Evolutionary conservation across 192 early-diverging fungal species (phyloP).

Genomic region (Entophlyctis helioformis): DNA sequence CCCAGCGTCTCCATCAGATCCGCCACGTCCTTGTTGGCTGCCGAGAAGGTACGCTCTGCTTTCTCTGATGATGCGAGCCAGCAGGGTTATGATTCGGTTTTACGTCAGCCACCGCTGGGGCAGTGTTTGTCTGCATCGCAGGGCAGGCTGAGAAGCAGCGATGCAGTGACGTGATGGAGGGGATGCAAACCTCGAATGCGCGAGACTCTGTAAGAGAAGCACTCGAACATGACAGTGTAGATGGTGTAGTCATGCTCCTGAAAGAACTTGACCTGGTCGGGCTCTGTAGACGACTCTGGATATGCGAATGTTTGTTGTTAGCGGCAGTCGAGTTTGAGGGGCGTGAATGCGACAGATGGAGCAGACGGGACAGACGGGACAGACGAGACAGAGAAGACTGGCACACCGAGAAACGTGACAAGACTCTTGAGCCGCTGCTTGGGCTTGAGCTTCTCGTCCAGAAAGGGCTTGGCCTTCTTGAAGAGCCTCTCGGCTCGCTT

Average conservation of each 20-base stretch:
- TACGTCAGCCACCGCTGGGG: too few relatives aligned
- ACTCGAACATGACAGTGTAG: slow-evolving; percentile 55
- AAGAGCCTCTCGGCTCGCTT: slow-evolving; percentile 54
- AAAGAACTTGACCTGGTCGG: slow-evolving; percentile 67
- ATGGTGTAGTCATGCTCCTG: slow-evolving; percentile 61
- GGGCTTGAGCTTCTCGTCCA: slow-evolving; percentile 65
- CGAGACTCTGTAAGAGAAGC: slow-evolving; percentile 54
- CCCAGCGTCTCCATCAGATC: slow-evolving; percentile 50
- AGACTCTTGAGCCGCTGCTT: slow-evolving; percentile 56
- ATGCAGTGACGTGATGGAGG: too few relatives aligned
- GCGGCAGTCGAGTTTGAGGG: too few relatives aligned
- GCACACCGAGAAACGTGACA: slow-evolving; percentile 58
- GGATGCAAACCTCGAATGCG: too few relatives aligned
- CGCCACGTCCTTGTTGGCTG: slow-evolving; percentile 51
- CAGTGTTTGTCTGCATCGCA: too few relatives aligned
- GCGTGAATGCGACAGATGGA: too few relatives aligned
- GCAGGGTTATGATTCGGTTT: too few relatives aligned
- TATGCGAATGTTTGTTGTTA: too few relatives aligned
- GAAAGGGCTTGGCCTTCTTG: slow-evolving; percentile 62
- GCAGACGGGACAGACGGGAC: too few relatives aligned
- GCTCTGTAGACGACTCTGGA: slow-evolving; percentile 49
- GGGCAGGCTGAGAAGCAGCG: too few relatives aligned
- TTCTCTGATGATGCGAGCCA: slow-evolving; percentile 25
- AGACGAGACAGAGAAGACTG: slow-evolving; percentile 1
- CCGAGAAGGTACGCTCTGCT: slow-evolving; percentile 37